Evolutionary conservation across 345 rosid species (phyloP), one percentile per base, ranked within the genome.

Genomic region (Rhodamnia argentea): DNA sequence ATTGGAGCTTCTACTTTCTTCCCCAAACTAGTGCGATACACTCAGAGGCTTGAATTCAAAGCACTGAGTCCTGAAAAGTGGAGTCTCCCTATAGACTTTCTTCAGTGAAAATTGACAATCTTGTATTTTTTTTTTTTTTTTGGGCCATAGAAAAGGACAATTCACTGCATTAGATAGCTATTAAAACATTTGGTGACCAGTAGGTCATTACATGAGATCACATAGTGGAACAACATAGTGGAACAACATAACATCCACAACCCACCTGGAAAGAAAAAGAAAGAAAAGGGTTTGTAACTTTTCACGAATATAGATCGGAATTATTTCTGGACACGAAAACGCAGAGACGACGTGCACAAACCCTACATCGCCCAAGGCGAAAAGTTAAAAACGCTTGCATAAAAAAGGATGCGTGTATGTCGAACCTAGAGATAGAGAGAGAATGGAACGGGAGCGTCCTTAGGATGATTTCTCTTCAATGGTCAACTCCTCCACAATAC

Each of bases 401-500:
- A 29, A 10, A 29, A 37, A 85, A 76, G 10, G 6, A 70, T 37
- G 81, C 81, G 37, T 55, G 26, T 75, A 42, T 13, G 40, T 13
- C 23, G 42, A 84, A 37, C 42, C 8, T 29, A 74, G 56, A 10
- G 83, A 55, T 26, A 8, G 27, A 18, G 64, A 26, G 60, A 22
- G n/a, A 20, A 81, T 9, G 8, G 57, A 56, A 56, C 32, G 42
- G 40, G 52, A 40, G 55, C 74, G 12, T 23, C 56, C 50, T 81
- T 64, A 56, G 82, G 84, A 87, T 37, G 52, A 44, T 51, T 85
- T 54, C 85, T 93, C 95, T 62, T 96, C 95, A 26, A 91, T 85
- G 44, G 94, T 86, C 82, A 95, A 86, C 85, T 93, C 97, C 86
- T 95, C 99, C 42, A 93, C 89, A 83, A 92, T 93, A 88, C 83